These are phyloP conservation scores for Adansonia rubrostipa DNA, from an alignment of 441 rosid species.

Conservation along the genomic window DNA sequence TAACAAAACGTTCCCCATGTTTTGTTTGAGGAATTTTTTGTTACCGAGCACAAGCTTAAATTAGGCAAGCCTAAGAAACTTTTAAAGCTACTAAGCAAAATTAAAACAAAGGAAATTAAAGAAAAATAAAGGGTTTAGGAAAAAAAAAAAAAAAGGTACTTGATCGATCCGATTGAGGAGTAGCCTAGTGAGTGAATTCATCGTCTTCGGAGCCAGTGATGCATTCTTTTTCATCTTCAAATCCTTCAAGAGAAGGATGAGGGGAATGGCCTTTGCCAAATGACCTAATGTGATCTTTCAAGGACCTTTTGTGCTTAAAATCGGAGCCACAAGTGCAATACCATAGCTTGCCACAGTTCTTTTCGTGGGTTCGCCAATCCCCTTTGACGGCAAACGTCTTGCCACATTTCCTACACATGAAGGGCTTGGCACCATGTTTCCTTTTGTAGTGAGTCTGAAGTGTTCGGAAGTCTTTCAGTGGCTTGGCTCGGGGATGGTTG, in stretches of 20 bases:
- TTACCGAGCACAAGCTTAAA: conserved; percentile 75
- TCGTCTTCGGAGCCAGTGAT: conserved; percentile 68
- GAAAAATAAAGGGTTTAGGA: background rate
- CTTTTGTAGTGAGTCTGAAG: conserved; percentile 80
- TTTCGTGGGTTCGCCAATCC: conserved; percentile 77
- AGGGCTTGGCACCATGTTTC: conserved; percentile 68
- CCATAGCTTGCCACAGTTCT: conserved; percentile 81
- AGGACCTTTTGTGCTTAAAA: conserved; percentile 68
- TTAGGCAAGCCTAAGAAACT: conserved; percentile 34
- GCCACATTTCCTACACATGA: conserved; percentile 55
- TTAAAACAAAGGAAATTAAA: conserved; percentile 14
- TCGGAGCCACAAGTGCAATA: conserved; percentile 66
- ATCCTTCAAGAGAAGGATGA: conserved; percentile 67
- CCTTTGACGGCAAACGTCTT: conserved; percentile 74
- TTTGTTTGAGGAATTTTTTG: conserved; percentile 66
- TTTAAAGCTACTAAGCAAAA: conserved; percentile 19
- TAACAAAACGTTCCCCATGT: conserved; percentile 75
- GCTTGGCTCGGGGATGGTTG: conserved; percentile 76
- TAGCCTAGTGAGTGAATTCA: conserved; percentile 20
- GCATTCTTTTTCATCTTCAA: conserved; percentile 83
- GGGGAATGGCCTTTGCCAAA: conserved; percentile 67
- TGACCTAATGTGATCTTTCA: conserved; percentile 67
- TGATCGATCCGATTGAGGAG: background rate
- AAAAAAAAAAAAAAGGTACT: background rate
- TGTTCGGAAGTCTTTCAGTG: conserved; percentile 71